Evolutionary conservation across 2,329 filamentous ascomycete genomes (phyloP).

Genomic region (Epichloe scottii): DNA sequence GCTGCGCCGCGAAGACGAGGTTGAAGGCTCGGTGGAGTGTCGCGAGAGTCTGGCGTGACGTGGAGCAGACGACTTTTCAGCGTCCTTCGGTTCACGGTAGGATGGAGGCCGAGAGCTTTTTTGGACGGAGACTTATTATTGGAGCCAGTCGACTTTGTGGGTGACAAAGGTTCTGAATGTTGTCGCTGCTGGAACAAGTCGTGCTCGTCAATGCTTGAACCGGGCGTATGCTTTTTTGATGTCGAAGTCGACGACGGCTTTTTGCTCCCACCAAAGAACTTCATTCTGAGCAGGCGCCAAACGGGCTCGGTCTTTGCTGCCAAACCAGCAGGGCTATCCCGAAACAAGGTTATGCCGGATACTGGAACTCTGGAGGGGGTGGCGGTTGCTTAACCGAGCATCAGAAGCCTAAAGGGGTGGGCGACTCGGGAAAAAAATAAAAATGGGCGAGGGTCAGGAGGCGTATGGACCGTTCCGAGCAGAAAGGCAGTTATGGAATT

Average conservation of each 20-base stretch:
- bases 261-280: constrained; percentile 35
- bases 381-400: constrained; percentile 16
- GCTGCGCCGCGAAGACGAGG: constrained; percentile 33
- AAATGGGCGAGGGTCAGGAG: neutral
- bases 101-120: constrained; percentile 19
- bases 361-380: constrained; percentile 13
- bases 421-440: neutral
- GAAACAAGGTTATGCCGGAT: constrained; percentile 29
- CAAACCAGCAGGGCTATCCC: constrained; percentile 19
- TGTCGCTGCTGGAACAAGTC: constrained; percentile 24
- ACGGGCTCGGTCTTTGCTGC: constrained; percentile 3
- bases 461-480: constrained; percentile 5
- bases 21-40: constrained; percentile 35
- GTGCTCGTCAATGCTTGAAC: constrained; percentile 21
- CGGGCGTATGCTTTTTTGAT: constrained; percentile 28
- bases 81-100: constrained; percentile 13
- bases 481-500: neutral
- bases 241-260: constrained; percentile 20
- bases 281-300: constrained; percentile 24
- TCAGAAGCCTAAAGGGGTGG: constrained; percentile 12
- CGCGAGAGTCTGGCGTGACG: constrained; percentile 33
- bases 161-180: constrained; percentile 23
- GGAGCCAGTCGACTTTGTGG: constrained; percentile 24
- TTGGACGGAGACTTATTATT: constrained; percentile 17
- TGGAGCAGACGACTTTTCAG: constrained; percentile 10